Evolutionary conservation across 1,284 basidiomycete genomes (phyloP), one percentile per base, ranked within the genome.

Genomic region (Sphaerobolus stellatus): DNA sequence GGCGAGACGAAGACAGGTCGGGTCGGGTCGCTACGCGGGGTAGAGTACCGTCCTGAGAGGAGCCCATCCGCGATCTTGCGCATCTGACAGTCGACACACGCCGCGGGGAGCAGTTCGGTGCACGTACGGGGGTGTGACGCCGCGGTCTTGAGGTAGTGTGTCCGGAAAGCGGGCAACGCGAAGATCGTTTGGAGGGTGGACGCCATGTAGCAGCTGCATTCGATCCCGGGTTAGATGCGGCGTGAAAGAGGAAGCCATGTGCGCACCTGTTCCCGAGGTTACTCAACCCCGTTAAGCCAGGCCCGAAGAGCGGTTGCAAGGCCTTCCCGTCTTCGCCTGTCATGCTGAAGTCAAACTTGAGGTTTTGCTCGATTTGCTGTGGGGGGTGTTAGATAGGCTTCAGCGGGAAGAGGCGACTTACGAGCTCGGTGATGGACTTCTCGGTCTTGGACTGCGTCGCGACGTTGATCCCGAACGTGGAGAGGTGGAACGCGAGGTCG

Each of bases 401-500:
- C 27, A 13, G 27, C 13, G 40, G 14, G n/a, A 29, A 20, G 1
- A 29, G 5, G 3, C 8, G 52, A 64, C 82, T 58, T 57, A 93
- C 92, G 54, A 99, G 76, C 67, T 99, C 96, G 0, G 95, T 97
- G 88, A 98, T 94, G 51, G 86, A 94, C 74, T 98, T 98, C 68
- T 98, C 94, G 0, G 95, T 99, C 75, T 99, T 99, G 25, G 76
- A 86, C 66, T 93, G 88, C 0, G 81, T 81, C 44, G 83, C 76
- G 1, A 98, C 85, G 57, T 93, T 88, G 70, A 99, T 96, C 1
- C 92, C 94, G 61, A 98, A 97, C 22, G 82, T 81, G 1, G 80
- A 69, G 3, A 98, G 80, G 71, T 98, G 95, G 0, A 68, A 60
- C 0, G 86, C 79, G 3, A 99, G 74, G 9, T 88, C 82, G 0